Evolutionary conservation across 2,329 filamentous ascomycete species (phyloP).

Genomic region (Arthrobotrys iridis): DNA sequence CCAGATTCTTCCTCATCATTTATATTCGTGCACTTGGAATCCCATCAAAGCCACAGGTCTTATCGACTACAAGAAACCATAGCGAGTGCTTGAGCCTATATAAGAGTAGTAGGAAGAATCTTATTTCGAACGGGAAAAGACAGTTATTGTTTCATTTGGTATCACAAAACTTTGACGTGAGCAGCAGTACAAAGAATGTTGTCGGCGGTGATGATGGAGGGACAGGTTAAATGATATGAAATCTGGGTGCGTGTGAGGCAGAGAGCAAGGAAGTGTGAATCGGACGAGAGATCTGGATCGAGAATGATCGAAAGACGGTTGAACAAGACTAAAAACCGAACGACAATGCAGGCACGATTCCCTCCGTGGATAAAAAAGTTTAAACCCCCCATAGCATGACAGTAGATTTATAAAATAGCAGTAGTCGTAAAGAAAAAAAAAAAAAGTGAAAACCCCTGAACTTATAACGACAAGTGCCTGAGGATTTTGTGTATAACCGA

Average conservation of each 20-base stretch:
- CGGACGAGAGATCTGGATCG: background rate
- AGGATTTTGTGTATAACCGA: background rate
- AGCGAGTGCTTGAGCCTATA: too few relatives aligned
- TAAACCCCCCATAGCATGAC: slow-evolving; percentile 4
- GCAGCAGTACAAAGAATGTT: background rate
- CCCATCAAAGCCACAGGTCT: too few relatives aligned
- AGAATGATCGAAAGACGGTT: background rate
- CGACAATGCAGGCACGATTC: slow-evolving; percentile 6
- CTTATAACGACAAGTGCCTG: background rate
- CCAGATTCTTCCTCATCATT: too few relatives aligned
- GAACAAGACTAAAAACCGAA: background rate
- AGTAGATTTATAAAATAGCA: slow-evolving; percentile 1
- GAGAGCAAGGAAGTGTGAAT: background rate
- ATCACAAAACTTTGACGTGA: slow-evolving; percentile 2
- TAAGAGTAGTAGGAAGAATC: too few relatives aligned
- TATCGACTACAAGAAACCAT: too few relatives aligned
- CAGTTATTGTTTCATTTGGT: slow-evolving; percentile 22
- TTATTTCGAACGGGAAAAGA: background rate
- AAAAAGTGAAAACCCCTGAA: background rate
- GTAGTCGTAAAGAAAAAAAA: background rate
- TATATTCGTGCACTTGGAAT: too few relatives aligned
- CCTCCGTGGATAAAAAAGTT: slow-evolving; percentile 14
- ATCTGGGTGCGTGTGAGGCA: background rate
- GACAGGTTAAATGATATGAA: too few relatives aligned
- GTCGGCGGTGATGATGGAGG: background rate